Evolutionary conservation across 2,329 filamentous ascomycete species (phyloP).

Genomic region (Dothidotthia symphoricarpi): DNA sequence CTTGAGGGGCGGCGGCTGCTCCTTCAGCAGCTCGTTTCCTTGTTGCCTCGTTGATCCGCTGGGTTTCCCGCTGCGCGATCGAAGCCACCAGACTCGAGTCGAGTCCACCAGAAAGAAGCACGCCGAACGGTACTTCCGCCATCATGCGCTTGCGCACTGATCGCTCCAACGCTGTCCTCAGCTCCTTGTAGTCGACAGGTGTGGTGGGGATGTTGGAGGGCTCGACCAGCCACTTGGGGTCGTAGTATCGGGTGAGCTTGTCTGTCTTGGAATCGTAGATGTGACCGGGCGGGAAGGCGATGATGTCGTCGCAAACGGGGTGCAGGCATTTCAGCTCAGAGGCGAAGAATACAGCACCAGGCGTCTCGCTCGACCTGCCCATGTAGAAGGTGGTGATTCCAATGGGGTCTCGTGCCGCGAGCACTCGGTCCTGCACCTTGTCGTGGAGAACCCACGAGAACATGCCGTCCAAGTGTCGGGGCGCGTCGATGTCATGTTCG

Average conservation of each 20-base stretch:
- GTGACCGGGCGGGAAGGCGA: constrained; percentile 91
- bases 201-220: constrained; percentile 71
- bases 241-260: constrained; percentile 80
- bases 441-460: constrained; percentile 99
- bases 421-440: constrained; percentile 85
- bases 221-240: constrained; percentile 87
- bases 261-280: constrained; percentile 93
- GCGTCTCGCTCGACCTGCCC: constrained; percentile 78
- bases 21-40: constrained; percentile 41
- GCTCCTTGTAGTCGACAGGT: constrained; percentile 77
- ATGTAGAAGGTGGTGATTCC: constrained; percentile 98
- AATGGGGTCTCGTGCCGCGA: constrained; percentile 94
- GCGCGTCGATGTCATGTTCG: constrained; percentile 87
- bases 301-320: constrained; percentile 91
- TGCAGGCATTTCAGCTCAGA: constrained; percentile 94
- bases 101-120: constrained; percentile 88
- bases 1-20: constrained; percentile 22
- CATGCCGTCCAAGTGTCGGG: constrained; percentile 96
- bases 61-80: constrained; percentile 90
- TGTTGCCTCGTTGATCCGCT: constrained; percentile 69
- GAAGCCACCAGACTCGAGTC: constrained; percentile 94
- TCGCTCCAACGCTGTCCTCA: constrained; percentile 81
- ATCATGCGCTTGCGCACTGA: constrained; percentile 95
- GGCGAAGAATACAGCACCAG: constrained; percentile 87
- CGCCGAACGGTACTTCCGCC: constrained; percentile 98